These are phyloP conservation scores for Celoporthe dispersa DNA, from an alignment of 2,329 filamentous ascomycete species.

Conservation along the genomic window DNA sequence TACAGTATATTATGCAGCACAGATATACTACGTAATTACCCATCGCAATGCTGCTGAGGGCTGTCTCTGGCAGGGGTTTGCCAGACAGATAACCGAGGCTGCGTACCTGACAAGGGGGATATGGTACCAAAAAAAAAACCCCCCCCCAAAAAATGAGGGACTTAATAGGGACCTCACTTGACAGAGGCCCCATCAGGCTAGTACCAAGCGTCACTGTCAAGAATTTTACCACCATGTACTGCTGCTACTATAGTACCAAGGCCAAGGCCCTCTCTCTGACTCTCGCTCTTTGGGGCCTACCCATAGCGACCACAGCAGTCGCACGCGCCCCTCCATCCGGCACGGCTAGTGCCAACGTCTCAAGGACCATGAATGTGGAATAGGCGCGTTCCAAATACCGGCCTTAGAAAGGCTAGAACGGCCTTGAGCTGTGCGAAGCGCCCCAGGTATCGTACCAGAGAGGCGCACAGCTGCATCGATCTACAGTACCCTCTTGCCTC, in stretches of 20 bases:
- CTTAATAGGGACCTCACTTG: not conserved
- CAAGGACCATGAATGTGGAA: not conserved
- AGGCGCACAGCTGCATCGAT: constrained; percentile 1
- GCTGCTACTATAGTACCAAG: not conserved
- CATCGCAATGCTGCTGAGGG: not conserved
- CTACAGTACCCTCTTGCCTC: not conserved
- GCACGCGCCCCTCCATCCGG: not conserved
- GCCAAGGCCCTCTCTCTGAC: not conserved
- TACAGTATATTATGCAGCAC: constrained; percentile 1
- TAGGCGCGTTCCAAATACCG: constrained; percentile 3
- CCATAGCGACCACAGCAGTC: not conserved
- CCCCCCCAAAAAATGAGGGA: not conserved
- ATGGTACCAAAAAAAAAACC: not conserved
- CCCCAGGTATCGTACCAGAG: constrained; percentile 3
- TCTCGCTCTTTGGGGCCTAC: not conserved
- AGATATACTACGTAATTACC: not conserved
- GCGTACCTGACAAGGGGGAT: not conserved
- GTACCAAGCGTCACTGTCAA: not conserved
- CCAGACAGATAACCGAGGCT: constrained; percentile 9
- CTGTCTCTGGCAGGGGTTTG: not conserved
- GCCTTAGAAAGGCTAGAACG: not conserved
- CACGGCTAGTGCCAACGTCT: constrained; percentile 7
- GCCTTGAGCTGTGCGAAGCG: not conserved
- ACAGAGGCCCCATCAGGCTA: constrained; percentile 1
- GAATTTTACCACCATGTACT: not conserved